A percentile compares a stretch with the other conserved stretches of the same genome.
Evolutionary conservation across 306 rosid genomes (phyloP).

Genomic region (Comarum palustre): DNA sequence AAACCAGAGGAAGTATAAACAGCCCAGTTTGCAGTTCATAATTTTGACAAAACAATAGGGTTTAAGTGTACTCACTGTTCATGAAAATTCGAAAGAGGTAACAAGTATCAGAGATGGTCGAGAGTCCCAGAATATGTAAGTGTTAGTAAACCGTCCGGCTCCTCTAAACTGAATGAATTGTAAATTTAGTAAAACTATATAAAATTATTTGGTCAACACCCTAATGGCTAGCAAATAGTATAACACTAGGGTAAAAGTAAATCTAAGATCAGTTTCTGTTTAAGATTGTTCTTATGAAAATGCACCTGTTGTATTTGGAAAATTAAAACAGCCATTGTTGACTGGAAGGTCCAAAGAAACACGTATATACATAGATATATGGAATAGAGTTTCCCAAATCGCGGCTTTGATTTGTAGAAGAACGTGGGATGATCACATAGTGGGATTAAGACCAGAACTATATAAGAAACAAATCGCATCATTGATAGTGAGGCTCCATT

Average conservation of each 20-base stretch:
- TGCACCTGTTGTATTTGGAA: neutral
- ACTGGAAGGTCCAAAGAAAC: neutral
- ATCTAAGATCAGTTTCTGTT: too few relatives aligned
- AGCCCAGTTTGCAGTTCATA: neutral
- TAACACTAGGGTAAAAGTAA: too few relatives aligned
- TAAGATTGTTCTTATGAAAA: too few relatives aligned
- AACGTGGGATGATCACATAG: neutral
- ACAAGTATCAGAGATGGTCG: too few relatives aligned
- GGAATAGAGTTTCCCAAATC: neutral
- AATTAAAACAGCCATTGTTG: constrained; percentile 8
- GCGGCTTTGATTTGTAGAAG: neutral
- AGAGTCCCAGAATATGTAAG: too few relatives aligned
- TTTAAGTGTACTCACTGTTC: too few relatives aligned
- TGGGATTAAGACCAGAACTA: neutral
- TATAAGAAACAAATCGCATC: neutral
- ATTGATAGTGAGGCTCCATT: neutral
- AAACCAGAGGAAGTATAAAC: neutral
- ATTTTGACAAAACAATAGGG: neutral
- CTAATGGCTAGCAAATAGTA: too few relatives aligned
- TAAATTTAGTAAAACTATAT: too few relatives aligned
- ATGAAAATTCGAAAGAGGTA: too few relatives aligned
- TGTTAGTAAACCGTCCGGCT: too few relatives aligned
- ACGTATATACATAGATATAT: neutral
- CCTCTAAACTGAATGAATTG: too few relatives aligned
- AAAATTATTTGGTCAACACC: too few relatives aligned